Evolutionary conservation across 1,284 basidiomycete genomes (phyloP), one percentile per base, ranked within the genome.

Genomic region (Kwoniella shivajii): DNA sequence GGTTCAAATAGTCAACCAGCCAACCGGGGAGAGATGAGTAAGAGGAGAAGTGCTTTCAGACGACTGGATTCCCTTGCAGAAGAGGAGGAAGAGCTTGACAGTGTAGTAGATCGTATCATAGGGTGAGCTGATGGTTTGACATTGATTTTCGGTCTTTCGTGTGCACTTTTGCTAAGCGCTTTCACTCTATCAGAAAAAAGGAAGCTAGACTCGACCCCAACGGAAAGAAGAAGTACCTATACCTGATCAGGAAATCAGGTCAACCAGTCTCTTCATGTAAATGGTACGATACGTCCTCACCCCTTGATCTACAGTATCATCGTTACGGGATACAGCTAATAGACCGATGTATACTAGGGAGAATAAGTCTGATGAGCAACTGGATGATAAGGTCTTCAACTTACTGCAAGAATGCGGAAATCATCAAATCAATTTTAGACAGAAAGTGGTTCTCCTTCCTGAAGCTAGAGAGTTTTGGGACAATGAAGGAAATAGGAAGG

Each of bases 231-330:
- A 51, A 54, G 20, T 26, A 54, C 11, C 6, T 27, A 27, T 63
- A 63, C 26, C 55, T 66, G 27, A 46, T 63, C 45, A 57, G 60
- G 24, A 59, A 59, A 59, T 36, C 44, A 1, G 57, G 47, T 22
- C 56, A 53, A 30, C 27, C 38, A 4, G 27, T 63, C 24, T 39
- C 47, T 1, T 44, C 52, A n/a, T 44, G 43, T 6, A 60, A 61
- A 1, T 68, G 66, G 66, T 63, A 39, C 26, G 60, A 54, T 0
- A 13, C 3, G 6, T 18, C 20, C 27, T 14, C 16, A 4, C 18
- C 37, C 18, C 20, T 18, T 30, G 11, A 27, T n/a, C 36, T 50
- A 24, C 22, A 29, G 34, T 29, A 33, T 38, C 47, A 36, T 18
- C n/a, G 24, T 6, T 10, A 27, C 18, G 18, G 24, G 10, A 9